phyloP scores from a whole-genome alignment of 768 basidiomycete genomes.

The Cantharellus cinnabarinus region DNA sequence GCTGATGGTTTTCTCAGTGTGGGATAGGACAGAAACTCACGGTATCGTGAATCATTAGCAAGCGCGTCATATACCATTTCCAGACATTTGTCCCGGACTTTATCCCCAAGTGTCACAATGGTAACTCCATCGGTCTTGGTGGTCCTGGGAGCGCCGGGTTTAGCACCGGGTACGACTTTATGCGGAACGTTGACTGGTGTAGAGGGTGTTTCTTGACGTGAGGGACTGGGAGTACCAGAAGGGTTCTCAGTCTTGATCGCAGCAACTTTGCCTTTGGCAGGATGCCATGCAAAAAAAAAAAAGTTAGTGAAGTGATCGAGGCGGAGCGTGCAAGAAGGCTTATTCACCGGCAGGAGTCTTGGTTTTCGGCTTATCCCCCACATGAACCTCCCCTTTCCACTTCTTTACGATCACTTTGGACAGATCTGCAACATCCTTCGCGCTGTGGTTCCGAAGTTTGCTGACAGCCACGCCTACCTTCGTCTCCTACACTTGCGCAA shows the following conservation, averaged over 20 bases:
- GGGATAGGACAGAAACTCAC: conserved; percentile 32
- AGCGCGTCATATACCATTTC: conserved; percentile 86
- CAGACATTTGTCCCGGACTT: conserved; percentile 67
- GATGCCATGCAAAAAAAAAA: neutral
- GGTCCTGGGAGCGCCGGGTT: conserved; percentile 14
- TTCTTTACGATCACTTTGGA: conserved; percentile 83
- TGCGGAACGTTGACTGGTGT: conserved; percentile 12
- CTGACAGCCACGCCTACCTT: conserved; percentile 84
- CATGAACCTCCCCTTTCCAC: conserved; percentile 77
- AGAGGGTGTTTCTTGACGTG: conserved; percentile 2
- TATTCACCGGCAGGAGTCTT: neutral
- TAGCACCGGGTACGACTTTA: neutral
- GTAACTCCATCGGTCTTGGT: conserved; percentile 54
- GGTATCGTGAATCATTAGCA: conserved; percentile 65
- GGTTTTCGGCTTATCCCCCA: conserved; percentile 18
- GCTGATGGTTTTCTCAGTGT: neutral
- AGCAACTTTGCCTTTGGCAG: conserved; percentile 2
- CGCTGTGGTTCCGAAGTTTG: conserved; percentile 56
- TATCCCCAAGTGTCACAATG: conserved; percentile 37
- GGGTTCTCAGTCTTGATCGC: conserved; percentile 9
- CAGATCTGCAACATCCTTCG: conserved; percentile 54
- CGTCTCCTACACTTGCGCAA: conserved; percentile 41
- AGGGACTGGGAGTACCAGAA: conserved; percentile 10
- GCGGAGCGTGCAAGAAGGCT: conserved; percentile 6
- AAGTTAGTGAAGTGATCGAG: neutral